Evolutionary conservation across 2,329 filamentous ascomycete species (phyloP).

Genomic region (Neofusicoccum kwambonambiense): DNA sequence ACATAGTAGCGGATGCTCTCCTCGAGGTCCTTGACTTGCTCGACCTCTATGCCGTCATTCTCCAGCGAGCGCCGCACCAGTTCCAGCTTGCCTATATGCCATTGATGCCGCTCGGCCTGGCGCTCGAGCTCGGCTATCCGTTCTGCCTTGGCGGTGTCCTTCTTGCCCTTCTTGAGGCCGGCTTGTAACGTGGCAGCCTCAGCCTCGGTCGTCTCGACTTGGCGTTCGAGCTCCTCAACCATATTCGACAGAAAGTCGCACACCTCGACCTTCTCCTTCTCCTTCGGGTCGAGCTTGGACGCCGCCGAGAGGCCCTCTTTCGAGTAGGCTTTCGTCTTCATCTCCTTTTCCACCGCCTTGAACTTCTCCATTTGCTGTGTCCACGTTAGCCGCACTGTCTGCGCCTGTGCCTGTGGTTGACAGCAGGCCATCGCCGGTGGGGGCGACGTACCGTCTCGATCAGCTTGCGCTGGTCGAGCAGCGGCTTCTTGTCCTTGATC

Average conservation of each 20-base stretch:
- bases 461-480: constrained; percentile 89
- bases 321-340: constrained; percentile 99
- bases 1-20: constrained; percentile 96
- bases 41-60: constrained; percentile 85
- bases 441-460: constrained; percentile 81
- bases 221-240: constrained; percentile 89
- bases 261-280: constrained; percentile 88
- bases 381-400: constrained; percentile 29
- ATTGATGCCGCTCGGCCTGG: constrained; percentile 89
- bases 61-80: constrained; percentile 85
- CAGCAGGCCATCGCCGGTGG: neutral
- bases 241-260: constrained; percentile 81
- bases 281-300: constrained; percentile 93
- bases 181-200: constrained; percentile 84
- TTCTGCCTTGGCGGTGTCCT: constrained; percentile 77
- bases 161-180: constrained; percentile 93
- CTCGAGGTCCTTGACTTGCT: constrained; percentile 83
- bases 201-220: constrained; percentile 89
- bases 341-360: constrained; percentile 99
- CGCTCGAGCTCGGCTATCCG: constrained; percentile 83
- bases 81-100: constrained; percentile 91
- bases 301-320: constrained; percentile 94
- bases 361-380: constrained; percentile 97
- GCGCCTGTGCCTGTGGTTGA: neutral
- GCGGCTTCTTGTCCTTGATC: constrained; percentile 97